phyloP scores from a whole-genome alignment of 257 asterid species.

The Solanum gracilifrons region DNA sequence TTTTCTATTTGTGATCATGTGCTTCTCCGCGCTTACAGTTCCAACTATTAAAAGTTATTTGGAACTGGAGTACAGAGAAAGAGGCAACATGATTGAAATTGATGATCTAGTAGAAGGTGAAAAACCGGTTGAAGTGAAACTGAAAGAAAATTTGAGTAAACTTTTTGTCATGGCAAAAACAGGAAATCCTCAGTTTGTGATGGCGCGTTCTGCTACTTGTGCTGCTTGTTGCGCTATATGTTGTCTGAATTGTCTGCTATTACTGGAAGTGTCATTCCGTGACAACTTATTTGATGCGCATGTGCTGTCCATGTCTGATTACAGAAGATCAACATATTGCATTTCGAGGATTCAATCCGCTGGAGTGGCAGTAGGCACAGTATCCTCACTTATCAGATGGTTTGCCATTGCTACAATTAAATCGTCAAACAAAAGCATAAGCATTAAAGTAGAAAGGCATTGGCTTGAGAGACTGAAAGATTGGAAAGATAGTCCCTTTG shows the following conservation, averaged over 20 bases:
- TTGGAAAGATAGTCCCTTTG: not conserved
- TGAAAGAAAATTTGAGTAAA: not conserved
- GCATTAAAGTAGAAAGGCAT: not conserved
- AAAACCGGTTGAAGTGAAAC: not conserved
- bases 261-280: not conserved
- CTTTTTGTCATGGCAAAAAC: slow-evolving; percentile 7
- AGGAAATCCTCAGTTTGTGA: slow-evolving; percentile 3
- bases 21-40: slow-evolving; percentile 30
- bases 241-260: not conserved
- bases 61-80: not conserved
- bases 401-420: not conserved
- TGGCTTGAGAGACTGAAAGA: not conserved
- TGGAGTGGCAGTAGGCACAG: not conserved
- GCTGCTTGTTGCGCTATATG: not conserved
- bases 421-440: not conserved
- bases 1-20: slow-evolving; percentile 25
- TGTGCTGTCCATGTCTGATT: not conserved
- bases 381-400: slow-evolving; percentile 1
- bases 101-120: not conserved
- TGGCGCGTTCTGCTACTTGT: slow-evolving; percentile 1
- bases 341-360: not conserved
- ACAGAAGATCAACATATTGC: not conserved
- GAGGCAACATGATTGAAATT: not conserved
- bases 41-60: not conserved
- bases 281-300: not conserved